Percentiles rank a stretch among this genome's conserved stretches.
Evolutionary conservation across 495 filamentous ascomycete species (phyloP).

Genomic region (Xylaria longipes): DNA sequence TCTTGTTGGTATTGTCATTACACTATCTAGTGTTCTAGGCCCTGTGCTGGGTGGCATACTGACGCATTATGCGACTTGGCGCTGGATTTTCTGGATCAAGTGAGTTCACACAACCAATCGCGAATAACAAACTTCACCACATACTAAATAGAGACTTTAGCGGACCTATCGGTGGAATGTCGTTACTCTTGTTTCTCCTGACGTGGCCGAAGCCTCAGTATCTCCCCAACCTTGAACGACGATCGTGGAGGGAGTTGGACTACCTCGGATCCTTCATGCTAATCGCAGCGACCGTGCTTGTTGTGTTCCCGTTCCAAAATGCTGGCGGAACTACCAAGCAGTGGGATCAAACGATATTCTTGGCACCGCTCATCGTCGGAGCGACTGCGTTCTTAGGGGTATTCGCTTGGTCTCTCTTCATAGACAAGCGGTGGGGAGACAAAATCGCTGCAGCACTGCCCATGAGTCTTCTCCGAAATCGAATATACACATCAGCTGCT

Average conservation of each 20-base stretch:
- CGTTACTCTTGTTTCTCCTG: conserved; percentile 54
- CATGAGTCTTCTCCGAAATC: conserved; percentile 47
- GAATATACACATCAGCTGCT: conserved; percentile 50
- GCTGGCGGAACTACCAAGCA: conserved; percentile 45
- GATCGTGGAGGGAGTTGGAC: conserved; percentile 59
- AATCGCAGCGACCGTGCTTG: conserved; percentile 60
- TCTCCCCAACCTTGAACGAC: conserved; percentile 37
- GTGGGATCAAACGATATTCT: conserved; percentile 51
- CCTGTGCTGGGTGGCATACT: conserved; percentile 54
- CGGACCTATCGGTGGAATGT: conserved; percentile 56
- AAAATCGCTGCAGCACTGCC: conserved; percentile 50
- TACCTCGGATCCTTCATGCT: conserved; percentile 61
- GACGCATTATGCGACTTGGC: conserved; percentile 46
- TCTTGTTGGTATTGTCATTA: conserved; percentile 42
- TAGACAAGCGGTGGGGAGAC: conserved; percentile 37
- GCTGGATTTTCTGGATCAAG: conserved; percentile 60
- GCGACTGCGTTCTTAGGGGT: conserved; percentile 50
- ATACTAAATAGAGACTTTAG: conserved; percentile 29
- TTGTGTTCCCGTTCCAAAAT: conserved; percentile 67
- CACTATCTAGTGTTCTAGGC: conserved; percentile 50
- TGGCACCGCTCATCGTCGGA: conserved; percentile 53
- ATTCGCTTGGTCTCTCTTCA: conserved; percentile 49
- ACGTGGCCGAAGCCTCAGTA: conserved; percentile 51
- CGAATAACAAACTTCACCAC: not conserved
- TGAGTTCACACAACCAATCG: conserved; percentile 41